Base-by-base conservation (phyloP, 805 yeast genomes). In the Candida schatavii region DNA sequence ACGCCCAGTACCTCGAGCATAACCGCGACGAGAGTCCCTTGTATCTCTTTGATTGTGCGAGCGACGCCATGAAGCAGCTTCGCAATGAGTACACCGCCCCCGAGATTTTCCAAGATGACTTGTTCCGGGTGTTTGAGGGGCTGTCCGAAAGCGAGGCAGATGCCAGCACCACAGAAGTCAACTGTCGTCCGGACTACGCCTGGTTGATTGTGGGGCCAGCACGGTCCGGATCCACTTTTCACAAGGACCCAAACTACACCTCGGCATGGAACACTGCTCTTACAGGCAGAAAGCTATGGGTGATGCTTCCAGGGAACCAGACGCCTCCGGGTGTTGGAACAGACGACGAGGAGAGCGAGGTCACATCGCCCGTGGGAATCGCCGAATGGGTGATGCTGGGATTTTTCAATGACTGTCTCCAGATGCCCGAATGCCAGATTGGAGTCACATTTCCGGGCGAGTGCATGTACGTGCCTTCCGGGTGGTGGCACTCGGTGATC, bases 401-500 rank as follows among this genome's bases (percentile, higher is more conserved):
- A 0, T 89, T 85, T 51, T 88, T 80, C 68, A 78, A 82, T 47
- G 93, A 84, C 55, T 72, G 83, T 3, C 62, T 78, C 15, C 75
- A 72, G 45, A 56, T 83, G 35, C 75, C 78, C 13, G 72, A 75
- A 42, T 83, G 87, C 50, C 55, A 71, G 17, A 78, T 89, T 17
- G 93, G 88, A 0, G 69, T 89, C 11, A 85, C 95, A 0, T 80
- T 78, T 48, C 84, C 88, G 0, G 91, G 90, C 4, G 95, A 90
- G 57, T 83, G 88, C 46, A 77, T 88, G 73, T 80, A 85, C 57
- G 97, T 89, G 5, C 97, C 97, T 3, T 75, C 89, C n/a, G 95
- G 95, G 0, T 89, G 97, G 97, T 89, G 97, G 97, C 97, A 89
- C 68, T 70, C 81, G 36, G 97, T 90, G 23, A 86, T 89, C n/a